These are phyloP conservation scores for Trichosporon sp. DNA, from an alignment of 1,284 basidiomycete species.

Conservation along the genomic window DNA sequence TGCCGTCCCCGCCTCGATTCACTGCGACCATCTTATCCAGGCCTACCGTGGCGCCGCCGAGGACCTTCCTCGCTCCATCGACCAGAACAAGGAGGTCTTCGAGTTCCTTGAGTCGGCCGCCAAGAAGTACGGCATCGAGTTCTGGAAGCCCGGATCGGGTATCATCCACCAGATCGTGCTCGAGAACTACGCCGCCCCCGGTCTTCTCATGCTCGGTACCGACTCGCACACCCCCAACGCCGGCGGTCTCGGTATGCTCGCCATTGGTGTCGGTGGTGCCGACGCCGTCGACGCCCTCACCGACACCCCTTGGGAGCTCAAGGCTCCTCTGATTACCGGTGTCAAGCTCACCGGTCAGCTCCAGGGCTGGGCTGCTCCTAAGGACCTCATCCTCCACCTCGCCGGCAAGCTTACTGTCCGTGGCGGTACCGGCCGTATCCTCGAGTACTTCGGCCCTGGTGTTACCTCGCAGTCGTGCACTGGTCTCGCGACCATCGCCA, in stretches of 20 bases:
- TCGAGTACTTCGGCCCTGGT: constrained; percentile 98
- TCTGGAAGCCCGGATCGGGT: constrained; percentile 94
- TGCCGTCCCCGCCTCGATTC: constrained; percentile 83
- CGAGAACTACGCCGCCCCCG: constrained; percentile 89
- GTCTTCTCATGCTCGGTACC: constrained; percentile 64
- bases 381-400: constrained; percentile 93
- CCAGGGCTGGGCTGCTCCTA: constrained; percentile 90
- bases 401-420: constrained; percentile 92
- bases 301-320: constrained; percentile 96
- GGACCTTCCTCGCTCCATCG: constrained; percentile 66
- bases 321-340: constrained; percentile 88
- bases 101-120: constrained; percentile 95
- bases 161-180: constrained; percentile 95
- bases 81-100: constrained; percentile 93
- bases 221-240: constrained; percentile 99
- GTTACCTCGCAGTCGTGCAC: constrained; percentile 90
- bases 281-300: constrained; percentile 99
- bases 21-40: constrained; percentile 97
- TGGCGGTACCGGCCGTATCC: constrained; percentile 93
- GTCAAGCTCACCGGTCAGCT: constrained; percentile 87
- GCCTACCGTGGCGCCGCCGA: constrained; percentile 60
- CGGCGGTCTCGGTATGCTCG: constrained; percentile 94
- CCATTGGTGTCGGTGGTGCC: constrained; percentile 97
- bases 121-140: constrained; percentile 83
- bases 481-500: constrained; percentile 89